Evolutionary conservation across 306 rosid species (phyloP).

Genomic region (Betula pendula): DNA sequence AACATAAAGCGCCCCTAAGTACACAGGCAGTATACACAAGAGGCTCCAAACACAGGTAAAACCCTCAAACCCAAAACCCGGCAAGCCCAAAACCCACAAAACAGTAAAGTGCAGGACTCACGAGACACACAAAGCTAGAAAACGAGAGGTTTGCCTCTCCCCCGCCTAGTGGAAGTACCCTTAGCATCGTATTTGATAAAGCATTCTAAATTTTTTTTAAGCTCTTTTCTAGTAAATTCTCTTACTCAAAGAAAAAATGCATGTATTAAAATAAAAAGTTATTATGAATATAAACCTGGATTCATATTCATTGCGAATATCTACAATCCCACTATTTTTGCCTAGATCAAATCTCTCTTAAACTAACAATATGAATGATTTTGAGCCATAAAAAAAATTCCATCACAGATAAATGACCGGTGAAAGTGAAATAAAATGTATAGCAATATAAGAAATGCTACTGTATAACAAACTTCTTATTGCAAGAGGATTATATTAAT

Average conservation of each 20-base stretch:
- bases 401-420: background rate
- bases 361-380: background rate
- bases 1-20: no score
- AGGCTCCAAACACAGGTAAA: no score
- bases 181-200: no score
- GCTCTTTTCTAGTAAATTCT: background rate
- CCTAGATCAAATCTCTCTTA: background rate
- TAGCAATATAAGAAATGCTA: background rate
- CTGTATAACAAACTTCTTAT: background rate
- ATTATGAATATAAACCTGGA: background rate
- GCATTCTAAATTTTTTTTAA: no score
- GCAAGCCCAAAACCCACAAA: no score
- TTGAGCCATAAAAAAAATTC: background rate
- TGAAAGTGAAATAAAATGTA: background rate
- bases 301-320: background rate
- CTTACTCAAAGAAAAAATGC: background rate
- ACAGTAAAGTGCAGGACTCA: no score
- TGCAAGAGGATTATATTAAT: constrained; percentile 1
- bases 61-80: no score
- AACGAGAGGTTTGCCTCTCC: no score
- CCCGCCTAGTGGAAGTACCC: no score
- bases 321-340: background rate
- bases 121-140: no score
- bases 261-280: background rate
- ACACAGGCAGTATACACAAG: no score